These are phyloP conservation scores for Suillus weaverae DNA, from an alignment of 768 basidiomycete species.

Conservation along the genomic window DNA sequence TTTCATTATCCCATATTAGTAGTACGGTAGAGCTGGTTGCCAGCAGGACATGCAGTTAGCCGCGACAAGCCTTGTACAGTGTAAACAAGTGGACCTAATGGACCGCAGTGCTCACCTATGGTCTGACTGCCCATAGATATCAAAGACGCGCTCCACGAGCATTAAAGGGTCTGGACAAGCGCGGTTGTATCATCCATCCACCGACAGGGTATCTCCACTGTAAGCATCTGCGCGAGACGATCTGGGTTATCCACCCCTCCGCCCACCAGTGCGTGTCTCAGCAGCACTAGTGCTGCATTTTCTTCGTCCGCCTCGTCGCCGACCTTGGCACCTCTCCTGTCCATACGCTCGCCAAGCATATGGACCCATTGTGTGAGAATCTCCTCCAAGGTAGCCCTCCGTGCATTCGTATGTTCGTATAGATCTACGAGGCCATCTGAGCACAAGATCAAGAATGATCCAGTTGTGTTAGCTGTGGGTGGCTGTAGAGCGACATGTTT, in stretches of 20 bases:
- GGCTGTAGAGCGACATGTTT: constrained; percentile 37
- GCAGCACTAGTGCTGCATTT: constrained; percentile 39
- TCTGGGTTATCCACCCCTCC: constrained; percentile 41
- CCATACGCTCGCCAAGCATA: constrained; percentile 20
- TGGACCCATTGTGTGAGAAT: constrained; percentile 38
- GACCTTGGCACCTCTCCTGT: constrained; percentile 4
- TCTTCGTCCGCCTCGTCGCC: constrained; percentile 4
- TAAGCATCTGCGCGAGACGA: constrained; percentile 45
- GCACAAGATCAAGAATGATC: constrained; percentile 46
- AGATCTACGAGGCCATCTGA: constrained; percentile 52
- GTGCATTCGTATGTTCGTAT: constrained; percentile 9
- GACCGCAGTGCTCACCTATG: neutral
- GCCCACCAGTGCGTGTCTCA: constrained; percentile 40
- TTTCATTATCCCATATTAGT: neutral
- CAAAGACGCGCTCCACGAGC: neutral
- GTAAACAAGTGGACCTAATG: neutral
- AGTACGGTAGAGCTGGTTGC: neutral
- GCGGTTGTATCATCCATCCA: constrained; percentile 67
- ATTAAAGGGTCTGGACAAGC: constrained; percentile 31
- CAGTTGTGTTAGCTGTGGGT: constrained; percentile 14
- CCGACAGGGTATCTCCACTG: constrained; percentile 44
- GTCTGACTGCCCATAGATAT: neutral
- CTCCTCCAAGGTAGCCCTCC: constrained; percentile 28
- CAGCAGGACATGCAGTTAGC: neutral
- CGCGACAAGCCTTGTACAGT: neutral